These are phyloP conservation scores for Croton setiger DNA, from an alignment of 441 rosid genomes.

Conservation along the genomic window DNA sequence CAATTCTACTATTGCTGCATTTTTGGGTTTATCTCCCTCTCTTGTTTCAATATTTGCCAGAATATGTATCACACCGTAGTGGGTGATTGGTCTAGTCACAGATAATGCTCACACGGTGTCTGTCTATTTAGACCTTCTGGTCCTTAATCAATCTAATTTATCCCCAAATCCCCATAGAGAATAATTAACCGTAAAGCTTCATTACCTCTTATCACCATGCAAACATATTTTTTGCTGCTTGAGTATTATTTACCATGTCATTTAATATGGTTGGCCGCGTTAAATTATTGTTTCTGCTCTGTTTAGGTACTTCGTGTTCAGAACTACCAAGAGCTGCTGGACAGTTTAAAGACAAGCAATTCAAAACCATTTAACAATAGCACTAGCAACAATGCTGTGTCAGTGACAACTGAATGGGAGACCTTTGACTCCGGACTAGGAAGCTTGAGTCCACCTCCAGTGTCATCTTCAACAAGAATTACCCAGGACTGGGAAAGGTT, in stretches of 20 bases:
- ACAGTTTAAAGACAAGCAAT: slow-evolving; percentile 60
- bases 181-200: not conserved
- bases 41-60: not conserved
- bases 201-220: not conserved
- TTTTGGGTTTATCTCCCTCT: no score
- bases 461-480: slow-evolving; percentile 43
- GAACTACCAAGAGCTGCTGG: slow-evolving; percentile 65
- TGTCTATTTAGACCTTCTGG: not conserved
- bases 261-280: not conserved
- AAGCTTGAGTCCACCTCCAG: slow-evolving; percentile 56
- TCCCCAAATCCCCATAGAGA: no score
- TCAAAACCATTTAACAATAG: slow-evolving; percentile 46
- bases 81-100: no score
- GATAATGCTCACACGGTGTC: not conserved
- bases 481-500: slow-evolving; percentile 73
- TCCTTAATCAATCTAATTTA: not conserved
- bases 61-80: no score
- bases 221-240: not conserved
- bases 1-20: not conserved
- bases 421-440: slow-evolving; percentile 63
- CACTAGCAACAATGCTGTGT: slow-evolving; percentile 39
- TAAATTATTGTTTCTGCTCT: slow-evolving; percentile 21
- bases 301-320: slow-evolving; percentile 74
- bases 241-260: not conserved
- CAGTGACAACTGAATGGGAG: slow-evolving; percentile 76